These are phyloP conservation scores for Fusarium keratoplasticum DNA, from an alignment of 2,329 filamentous ascomycete genomes.

Conservation along the genomic window DNA sequence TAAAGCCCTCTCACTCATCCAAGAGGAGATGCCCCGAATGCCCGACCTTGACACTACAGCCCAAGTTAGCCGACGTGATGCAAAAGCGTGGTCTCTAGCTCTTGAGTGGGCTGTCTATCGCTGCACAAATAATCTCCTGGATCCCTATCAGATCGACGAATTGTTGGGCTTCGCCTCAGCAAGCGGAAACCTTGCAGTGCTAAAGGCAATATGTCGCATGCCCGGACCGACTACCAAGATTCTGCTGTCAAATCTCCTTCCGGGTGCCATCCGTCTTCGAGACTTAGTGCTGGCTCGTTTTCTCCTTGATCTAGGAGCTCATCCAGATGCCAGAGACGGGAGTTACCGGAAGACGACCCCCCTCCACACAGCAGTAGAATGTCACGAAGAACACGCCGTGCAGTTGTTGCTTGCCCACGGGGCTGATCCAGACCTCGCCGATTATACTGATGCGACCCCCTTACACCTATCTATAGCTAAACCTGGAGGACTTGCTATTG, in stretches of 20 bases:
- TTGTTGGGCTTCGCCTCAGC: neutral
- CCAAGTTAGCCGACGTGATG: neutral
- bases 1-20: neutral
- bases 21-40: neutral
- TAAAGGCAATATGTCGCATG: neutral
- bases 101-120: neutral
- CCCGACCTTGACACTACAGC: neutral
- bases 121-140: neutral
- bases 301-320: neutral
- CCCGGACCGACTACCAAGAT: neutral
- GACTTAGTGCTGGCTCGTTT: neutral
- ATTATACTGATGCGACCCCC: too few species aligned
- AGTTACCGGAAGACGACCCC: too few species aligned
- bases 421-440: too few species aligned
- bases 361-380: too few species aligned
- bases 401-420: too few species aligned
- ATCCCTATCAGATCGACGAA: neutral
- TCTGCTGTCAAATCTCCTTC: neutral
- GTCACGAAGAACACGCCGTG: too few species aligned
- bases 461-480: too few species aligned
- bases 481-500: too few species aligned
- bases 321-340: too few species aligned
- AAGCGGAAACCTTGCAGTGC: neutral
- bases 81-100: neutral
- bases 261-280: neutral